Percentiles rank a stretch among this genome's conserved stretches.
phyloP scores from a whole-genome alignment of 208 protist genomes.

The Entamoeba dispar region DNA sequence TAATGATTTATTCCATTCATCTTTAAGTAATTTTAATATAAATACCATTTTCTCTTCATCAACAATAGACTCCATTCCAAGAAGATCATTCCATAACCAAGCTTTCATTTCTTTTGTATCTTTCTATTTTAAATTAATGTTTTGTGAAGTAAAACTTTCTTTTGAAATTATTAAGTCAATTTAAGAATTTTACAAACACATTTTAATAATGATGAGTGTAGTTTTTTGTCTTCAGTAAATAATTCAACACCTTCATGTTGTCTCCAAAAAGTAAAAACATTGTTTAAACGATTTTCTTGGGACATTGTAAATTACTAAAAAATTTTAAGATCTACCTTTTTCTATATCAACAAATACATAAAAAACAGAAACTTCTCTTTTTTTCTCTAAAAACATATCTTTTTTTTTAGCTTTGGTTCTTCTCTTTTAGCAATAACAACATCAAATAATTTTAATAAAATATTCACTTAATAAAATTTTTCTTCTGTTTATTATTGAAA shows the following conservation, averaged over 20 bases:
- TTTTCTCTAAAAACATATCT: no score
- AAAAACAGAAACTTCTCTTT: no score
- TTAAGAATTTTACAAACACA: not conserved
- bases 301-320: not conserved
- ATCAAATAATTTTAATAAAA: no score
- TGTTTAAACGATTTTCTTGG: not conserved
- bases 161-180: no score
- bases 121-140: not conserved
- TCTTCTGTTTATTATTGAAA: no score
- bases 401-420: no score
- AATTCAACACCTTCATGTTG: not conserved
- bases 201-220: not conserved
- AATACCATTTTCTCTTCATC: not conserved
- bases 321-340: no score
- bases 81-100: not conserved
- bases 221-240: not conserved
- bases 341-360: no score
- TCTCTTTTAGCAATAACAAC: no score
- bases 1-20: not conserved
- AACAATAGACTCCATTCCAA: not conserved
- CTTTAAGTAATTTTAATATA: not conserved
- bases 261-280: not conserved
- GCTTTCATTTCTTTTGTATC: not conserved
- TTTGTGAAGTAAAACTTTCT: not conserved
- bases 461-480: no score